A percentile compares a stretch with the other conserved stretches of the same genome.
Evolutionary conservation across 768 basidiomycete genomes (phyloP).

Genomic region (Naganishia onofrii): DNA sequence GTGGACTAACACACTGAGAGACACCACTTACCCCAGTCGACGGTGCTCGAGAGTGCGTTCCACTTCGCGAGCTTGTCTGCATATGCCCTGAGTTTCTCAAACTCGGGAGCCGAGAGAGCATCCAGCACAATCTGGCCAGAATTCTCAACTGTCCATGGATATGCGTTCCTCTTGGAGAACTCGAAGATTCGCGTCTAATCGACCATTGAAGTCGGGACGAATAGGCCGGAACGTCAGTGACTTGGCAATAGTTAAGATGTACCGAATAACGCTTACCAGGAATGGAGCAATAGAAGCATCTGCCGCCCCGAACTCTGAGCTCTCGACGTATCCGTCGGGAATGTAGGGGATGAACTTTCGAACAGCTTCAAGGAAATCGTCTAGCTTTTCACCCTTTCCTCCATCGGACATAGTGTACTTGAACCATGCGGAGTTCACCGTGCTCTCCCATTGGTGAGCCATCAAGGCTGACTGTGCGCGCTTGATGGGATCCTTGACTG

Average conservation of each 20-base stretch:
- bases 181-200: constrained; percentile 28
- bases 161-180: constrained; percentile 55
- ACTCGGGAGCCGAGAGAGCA: constrained; percentile 57
- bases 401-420: constrained; percentile 52
- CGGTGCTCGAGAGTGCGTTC: constrained; percentile 60
- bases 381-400: constrained; percentile 55
- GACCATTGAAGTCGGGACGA: neutral
- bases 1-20: no score
- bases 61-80: constrained; percentile 57
- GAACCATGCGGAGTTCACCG: constrained; percentile 55
- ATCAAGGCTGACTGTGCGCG: constrained; percentile 66
- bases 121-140: constrained; percentile 57
- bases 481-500: constrained; percentile 56
- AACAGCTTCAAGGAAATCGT: constrained; percentile 56
- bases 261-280: constrained; percentile 55
- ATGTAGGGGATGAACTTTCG: constrained; percentile 58
- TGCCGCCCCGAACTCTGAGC: constrained; percentile 61
- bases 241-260: neutral
- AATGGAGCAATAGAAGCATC: constrained; percentile 65
- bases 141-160: constrained; percentile 56
- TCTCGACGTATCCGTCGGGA: constrained; percentile 53
- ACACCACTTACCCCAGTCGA: constrained; percentile 47
- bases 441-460: constrained; percentile 56
- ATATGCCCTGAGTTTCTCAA: constrained; percentile 59
- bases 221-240: neutral